Conservation (phyloP, 2,329 filamentous ascomycete genomes). For the Talaromyces verruculosus region DNA sequence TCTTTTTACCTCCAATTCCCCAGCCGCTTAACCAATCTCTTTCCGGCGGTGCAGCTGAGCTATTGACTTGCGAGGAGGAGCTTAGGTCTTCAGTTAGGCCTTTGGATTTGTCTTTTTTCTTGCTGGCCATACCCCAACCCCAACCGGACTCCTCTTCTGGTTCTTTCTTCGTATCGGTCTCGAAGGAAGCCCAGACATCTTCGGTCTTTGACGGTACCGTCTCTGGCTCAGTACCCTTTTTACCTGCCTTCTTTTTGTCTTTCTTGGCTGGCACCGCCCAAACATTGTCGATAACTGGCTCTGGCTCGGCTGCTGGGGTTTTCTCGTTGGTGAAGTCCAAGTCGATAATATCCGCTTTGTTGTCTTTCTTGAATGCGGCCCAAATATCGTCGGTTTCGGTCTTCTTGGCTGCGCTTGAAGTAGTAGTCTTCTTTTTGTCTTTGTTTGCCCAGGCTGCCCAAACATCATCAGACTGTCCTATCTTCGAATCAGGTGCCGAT, state of each 20-base stretch:
- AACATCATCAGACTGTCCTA: constrained; percentile 21
- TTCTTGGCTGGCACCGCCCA: constrained; percentile 35
- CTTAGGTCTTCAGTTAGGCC: constrained; percentile 31
- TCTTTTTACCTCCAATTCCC: constrained; percentile 31
- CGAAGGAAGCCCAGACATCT: constrained; percentile 23
- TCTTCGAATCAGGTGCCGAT: constrained; percentile 4
- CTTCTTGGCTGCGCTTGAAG: constrained; percentile 21
- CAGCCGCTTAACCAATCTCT: constrained; percentile 39
- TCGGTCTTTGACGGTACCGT: constrained; percentile 23
- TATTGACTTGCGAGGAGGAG: constrained; percentile 30
- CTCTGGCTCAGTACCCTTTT: constrained; percentile 19
- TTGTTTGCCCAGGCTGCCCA: constrained; percentile 28
- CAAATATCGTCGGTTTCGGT: constrained; percentile 27
- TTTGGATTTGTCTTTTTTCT: constrained; percentile 34
- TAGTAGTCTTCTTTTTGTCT: constrained; percentile 34
- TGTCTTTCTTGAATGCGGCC: constrained; percentile 28
- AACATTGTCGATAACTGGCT: constrained; percentile 25
- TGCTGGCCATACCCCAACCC: constrained; percentile 30
- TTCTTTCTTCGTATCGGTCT: constrained; percentile 18
- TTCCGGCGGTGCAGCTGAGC: constrained; percentile 29
- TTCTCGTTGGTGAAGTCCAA: constrained; percentile 16
- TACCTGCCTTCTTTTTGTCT: constrained; percentile 44
- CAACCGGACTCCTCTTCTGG: constrained; percentile 32
- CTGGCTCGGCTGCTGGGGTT: constrained; percentile 19
- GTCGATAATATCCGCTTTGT: constrained; percentile 41